Base-by-base conservation (phyloP, 345 rosid genomes). In the Eucalyptus leucophloia region DNA sequence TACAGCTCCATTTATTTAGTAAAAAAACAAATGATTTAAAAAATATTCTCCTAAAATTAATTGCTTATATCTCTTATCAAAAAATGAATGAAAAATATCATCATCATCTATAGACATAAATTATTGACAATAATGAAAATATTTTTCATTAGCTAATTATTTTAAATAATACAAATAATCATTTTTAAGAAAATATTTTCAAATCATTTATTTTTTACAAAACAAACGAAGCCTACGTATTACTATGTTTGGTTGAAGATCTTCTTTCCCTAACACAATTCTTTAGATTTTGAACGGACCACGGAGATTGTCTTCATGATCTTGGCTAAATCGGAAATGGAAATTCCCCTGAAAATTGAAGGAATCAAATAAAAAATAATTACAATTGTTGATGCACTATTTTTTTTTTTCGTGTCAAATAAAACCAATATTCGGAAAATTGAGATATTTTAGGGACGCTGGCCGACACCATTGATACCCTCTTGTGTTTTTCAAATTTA, bases 1-100 rank as follows among this genome's bases (percentile, higher is more conserved):
- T 2, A 53, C 1, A 0, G 1, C 62, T 56, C 13, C 62, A 26
- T 10, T 56, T 56, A 56, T 56, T 56, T 56, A 1, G 0, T 2
- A 24, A 24, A 23, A n/a, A 23, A 9, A 4, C 1, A 2, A 56
- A 56, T 56, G 1, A 24, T 56, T 56, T 56, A 9, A 9, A 56
- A 56, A 56, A 10, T 56, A 56, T 56, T 56, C 0, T 56, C 30
- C 14, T 56, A 56, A 56, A 56, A 56, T 1, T 24, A 26, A 56
- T 56, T 2, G 3, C 7, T 56, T 56, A 26, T 23, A 56, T 10
- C 6, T 56, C 3, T 24, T 10, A 24, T 10, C 1, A 56, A 24
- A 56, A 56, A 56, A 10, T 24, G 30, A 24, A 56, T 2, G 62
- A 56, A 56, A 23, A 56, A 24, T 56, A 24, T 5, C 30, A 23